These are phyloP conservation scores for Penicillium sp. DNA, from an alignment of 2,329 filamentous ascomycete species.

Conservation along the genomic window DNA sequence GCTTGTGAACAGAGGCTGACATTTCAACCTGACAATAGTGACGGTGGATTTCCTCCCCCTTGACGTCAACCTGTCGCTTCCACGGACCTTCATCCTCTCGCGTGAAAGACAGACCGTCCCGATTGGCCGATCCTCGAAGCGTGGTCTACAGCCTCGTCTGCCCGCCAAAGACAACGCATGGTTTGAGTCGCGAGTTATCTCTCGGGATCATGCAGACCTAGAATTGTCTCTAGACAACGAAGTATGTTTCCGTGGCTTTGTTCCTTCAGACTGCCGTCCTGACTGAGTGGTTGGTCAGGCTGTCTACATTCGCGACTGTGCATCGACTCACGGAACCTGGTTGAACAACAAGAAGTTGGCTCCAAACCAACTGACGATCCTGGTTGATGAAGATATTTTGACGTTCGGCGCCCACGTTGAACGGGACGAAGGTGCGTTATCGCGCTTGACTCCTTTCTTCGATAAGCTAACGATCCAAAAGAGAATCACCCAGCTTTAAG, in stretches of 20 bases:
- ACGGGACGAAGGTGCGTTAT: conserved; percentile 42
- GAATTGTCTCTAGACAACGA: conserved; percentile 23
- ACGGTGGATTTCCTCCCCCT: conserved; percentile 31
- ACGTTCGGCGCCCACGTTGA: conserved; percentile 48
- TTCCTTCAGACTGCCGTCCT: not conserved
- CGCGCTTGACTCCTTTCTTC: not conserved
- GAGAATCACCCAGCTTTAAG: conserved; percentile 28
- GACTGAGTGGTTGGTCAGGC: conserved; percentile 22
- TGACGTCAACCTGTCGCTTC: conserved; percentile 21
- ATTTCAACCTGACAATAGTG: no score
- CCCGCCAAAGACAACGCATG: conserved; percentile 39
- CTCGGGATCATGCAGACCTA: conserved; percentile 42
- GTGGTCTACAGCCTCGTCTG: conserved; percentile 31
- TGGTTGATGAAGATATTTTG: conserved; percentile 36
- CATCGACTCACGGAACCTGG: conserved; percentile 58
- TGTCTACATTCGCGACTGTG: conserved; percentile 50
- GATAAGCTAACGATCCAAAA: not conserved
- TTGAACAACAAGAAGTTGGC: conserved; percentile 46
- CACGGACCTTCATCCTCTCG: conserved; percentile 32
- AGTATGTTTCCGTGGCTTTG: conserved; percentile 21
- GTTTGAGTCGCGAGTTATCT: conserved; percentile 47
- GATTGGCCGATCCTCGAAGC: conserved; percentile 42
- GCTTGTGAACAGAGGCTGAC: no score
- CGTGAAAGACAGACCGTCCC: conserved; percentile 24
- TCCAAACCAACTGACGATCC: conserved; percentile 33